Evolutionary conservation across 1,284 basidiomycete genomes (phyloP).

Genomic region (Leccinum olivaceoglutinosum): DNA sequence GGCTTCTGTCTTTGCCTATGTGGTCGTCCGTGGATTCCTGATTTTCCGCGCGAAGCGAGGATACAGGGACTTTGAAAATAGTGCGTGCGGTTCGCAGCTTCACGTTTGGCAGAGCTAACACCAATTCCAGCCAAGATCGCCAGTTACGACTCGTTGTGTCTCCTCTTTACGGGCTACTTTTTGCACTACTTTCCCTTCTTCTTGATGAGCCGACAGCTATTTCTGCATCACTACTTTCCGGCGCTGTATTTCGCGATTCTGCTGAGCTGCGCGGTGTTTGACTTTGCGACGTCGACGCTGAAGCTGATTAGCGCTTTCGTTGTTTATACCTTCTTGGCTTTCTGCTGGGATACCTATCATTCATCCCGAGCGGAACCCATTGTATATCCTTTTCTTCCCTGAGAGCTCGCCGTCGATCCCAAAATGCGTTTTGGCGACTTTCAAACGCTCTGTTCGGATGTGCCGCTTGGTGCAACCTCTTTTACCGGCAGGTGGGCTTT

Average conservation of each 20-base stretch:
- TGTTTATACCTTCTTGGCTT: constrained; percentile 18
- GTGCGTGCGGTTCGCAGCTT: constrained; percentile 43
- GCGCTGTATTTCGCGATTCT: constrained; percentile 88
- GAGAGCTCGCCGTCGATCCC: background rate
- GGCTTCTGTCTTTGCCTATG: constrained; percentile 65
- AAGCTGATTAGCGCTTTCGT: constrained; percentile 36
- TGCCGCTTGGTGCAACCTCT: constrained; percentile 67
- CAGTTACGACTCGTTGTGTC: constrained; percentile 90
- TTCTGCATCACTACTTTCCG: constrained; percentile 96
- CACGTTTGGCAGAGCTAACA: background rate
- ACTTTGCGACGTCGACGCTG: constrained; percentile 77
- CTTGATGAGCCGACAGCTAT: constrained; percentile 89
- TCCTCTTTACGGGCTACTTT: constrained; percentile 91
- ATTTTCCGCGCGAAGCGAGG: constrained; percentile 89
- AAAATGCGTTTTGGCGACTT: constrained; percentile 63
- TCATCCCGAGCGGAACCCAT: constrained; percentile 1
- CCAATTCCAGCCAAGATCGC: constrained; percentile 66
- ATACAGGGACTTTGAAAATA: constrained; percentile 85
- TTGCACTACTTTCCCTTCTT: constrained; percentile 96
- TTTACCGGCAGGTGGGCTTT: constrained; percentile 53
- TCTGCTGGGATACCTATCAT: constrained; percentile 13
- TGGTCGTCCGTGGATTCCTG: constrained; percentile 67
- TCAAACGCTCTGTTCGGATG: constrained; percentile 46
- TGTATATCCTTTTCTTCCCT: background rate
- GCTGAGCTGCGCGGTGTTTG: constrained; percentile 69